A percentile compares a stretch with the other conserved stretches of the same genome.
These are phyloP conservation scores for Clavispora carvajalis DNA, from an alignment of 805 yeast genomes.

Conservation along the genomic window DNA sequence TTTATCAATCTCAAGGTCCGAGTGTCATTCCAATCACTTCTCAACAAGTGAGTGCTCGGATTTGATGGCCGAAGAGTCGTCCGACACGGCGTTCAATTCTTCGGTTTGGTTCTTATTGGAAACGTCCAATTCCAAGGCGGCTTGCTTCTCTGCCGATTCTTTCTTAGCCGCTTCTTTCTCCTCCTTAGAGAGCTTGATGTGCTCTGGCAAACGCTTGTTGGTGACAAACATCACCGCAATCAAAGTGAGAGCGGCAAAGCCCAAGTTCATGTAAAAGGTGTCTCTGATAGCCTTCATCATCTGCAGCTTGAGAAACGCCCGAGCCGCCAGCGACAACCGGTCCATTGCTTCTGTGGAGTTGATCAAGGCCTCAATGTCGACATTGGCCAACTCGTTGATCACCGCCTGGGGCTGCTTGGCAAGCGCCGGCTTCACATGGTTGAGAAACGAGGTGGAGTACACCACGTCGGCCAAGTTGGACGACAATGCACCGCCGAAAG, in stretches of 20 bases:
- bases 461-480: slow-evolving; percentile 39
- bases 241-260: slow-evolving; percentile 26
- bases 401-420: slow-evolving; percentile 12
- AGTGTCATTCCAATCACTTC: too few species aligned
- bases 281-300: slow-evolving; percentile 36
- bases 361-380: slow-evolving; percentile 12
- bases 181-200: not conserved
- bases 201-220: slow-evolving; percentile 35
- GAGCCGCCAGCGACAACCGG: slow-evolving; percentile 16
- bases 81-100: not conserved
- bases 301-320: slow-evolving; percentile 18
- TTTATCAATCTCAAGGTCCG: too few species aligned
- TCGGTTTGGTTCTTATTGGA: not conserved
- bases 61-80: too few species aligned
- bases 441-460: slow-evolving; percentile 23
- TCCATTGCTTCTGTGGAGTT: slow-evolving; percentile 12
- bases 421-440: slow-evolving; percentile 7
- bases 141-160: not conserved
- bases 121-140: not conserved
- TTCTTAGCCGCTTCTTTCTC: not conserved
- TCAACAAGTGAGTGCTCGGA: too few species aligned
- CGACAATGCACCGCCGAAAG: slow-evolving; percentile 43
- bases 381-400: slow-evolving; percentile 14
- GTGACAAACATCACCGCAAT: slow-evolving; percentile 34
- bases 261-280: slow-evolving; percentile 38